Evolutionary conservation across 202 grass and related monocot species (phyloP).

Genomic region (Brachypodium distachyon): DNA sequence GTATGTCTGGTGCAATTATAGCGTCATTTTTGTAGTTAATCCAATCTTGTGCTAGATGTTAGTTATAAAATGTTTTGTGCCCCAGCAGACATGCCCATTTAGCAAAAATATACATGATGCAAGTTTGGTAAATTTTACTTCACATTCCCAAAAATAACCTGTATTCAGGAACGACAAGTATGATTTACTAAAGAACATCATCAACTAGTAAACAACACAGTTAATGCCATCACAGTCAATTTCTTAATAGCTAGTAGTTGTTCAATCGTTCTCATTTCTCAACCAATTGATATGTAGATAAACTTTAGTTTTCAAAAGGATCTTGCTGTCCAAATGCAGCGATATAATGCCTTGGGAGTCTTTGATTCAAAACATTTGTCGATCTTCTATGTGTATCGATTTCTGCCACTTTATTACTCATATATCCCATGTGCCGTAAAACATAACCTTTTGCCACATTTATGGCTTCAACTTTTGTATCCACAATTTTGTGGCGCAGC

Average conservation of each 20-base stretch:
- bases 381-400: no score
- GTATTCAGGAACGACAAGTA: not conserved
- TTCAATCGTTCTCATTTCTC: slow-evolving; percentile 6
- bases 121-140: not conserved
- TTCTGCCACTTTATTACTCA: no score
- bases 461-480: no score
- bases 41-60: not conserved
- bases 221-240: not conserved
- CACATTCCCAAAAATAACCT: not conserved
- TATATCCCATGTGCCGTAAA: no score
- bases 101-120: not conserved
- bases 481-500: no score
- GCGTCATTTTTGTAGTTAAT: not conserved
- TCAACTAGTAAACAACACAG: not conserved
- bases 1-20: not conserved
- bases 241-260: not conserved
- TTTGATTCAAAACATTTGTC: no score
- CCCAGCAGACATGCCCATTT: not conserved
- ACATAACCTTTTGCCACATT: no score
- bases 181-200: not conserved
- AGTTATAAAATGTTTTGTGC: not conserved
- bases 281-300: not conserved
- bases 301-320: not conserved
- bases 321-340: not conserved
- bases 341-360: not conserved